Conservation (phyloP, 1,284 basidiomycete species). For the Sanghuangporus baumii region DNA sequence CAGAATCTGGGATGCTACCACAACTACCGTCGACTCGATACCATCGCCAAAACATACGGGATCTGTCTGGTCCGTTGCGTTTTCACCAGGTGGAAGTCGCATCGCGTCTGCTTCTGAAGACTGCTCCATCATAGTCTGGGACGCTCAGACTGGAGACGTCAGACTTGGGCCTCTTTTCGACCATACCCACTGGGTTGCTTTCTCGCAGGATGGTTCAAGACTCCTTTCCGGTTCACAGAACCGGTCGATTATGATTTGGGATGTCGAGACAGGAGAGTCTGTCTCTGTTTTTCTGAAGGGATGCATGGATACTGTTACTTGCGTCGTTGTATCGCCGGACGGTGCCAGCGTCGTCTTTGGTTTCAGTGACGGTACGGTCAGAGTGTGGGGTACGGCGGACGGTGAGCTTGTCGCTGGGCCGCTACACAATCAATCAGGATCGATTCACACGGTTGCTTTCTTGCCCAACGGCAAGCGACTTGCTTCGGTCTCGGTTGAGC, state of each 20-base stretch:
- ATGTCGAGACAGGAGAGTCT: background rate
- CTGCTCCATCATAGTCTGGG: background rate
- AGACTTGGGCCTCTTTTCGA: background rate
- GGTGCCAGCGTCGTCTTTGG: background rate
- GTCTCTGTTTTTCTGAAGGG: background rate
- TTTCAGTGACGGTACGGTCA: background rate
- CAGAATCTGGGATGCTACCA: background rate
- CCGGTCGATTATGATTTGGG: background rate
- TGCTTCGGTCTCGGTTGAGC: background rate
- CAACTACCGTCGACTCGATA: background rate
- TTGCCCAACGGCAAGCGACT: slow-evolving; percentile 5
- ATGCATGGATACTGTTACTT: background rate
- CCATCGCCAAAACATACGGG: background rate
- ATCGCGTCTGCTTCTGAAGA: background rate
- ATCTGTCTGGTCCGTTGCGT: background rate
- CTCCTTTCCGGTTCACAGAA: background rate
- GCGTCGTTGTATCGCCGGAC: background rate
- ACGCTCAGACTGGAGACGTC: background rate
- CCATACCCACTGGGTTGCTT: background rate
- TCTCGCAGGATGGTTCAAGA: background rate
- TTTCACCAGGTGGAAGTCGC: background rate
- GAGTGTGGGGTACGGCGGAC: slow-evolving; percentile 1
- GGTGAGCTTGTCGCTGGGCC: background rate
- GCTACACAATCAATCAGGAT: background rate
- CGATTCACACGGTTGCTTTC: background rate